Conservation (phyloP, 2,329 filamentous ascomycete genomes). For the Colletotrichum destructivum region DNA sequence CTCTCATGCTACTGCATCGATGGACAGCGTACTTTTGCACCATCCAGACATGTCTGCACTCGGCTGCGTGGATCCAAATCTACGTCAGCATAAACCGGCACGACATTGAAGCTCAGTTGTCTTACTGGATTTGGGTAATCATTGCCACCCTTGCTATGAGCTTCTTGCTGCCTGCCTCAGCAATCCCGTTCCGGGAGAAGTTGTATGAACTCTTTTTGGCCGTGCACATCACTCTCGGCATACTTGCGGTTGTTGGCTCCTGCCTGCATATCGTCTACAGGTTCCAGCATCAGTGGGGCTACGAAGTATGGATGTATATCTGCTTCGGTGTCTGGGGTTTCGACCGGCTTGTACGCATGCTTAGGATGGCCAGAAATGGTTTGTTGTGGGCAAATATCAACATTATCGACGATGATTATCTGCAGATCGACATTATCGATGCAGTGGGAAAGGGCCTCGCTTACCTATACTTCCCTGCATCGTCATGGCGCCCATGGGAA, state of each 20-base stretch:
- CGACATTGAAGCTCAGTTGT: slow-evolving; percentile 44
- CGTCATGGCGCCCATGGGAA: slow-evolving; percentile 62
- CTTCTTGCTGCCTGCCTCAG: slow-evolving; percentile 48
- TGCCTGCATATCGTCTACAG: slow-evolving; percentile 55
- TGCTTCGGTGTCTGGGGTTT: slow-evolving; percentile 52
- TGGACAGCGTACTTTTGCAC: slow-evolving; percentile 59
- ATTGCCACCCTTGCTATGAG: slow-evolving; percentile 54
- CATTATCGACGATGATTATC: slow-evolving; percentile 49
- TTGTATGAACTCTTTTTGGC: slow-evolving; percentile 60
- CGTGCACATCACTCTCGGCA: slow-evolving; percentile 55
- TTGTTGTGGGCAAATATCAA: slow-evolving; percentile 55
- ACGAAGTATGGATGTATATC: slow-evolving; percentile 60
- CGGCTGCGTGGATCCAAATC: slow-evolving; percentile 50
- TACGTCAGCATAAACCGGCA: slow-evolving; percentile 51
- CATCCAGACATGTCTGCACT: slow-evolving; percentile 59
- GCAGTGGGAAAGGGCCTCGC: slow-evolving; percentile 56
- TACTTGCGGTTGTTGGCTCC: slow-evolving; percentile 56
- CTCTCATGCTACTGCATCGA: slow-evolving; percentile 61
- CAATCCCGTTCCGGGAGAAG: slow-evolving; percentile 51
- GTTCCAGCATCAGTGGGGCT: slow-evolving; percentile 55
- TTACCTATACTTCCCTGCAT: slow-evolving; percentile 66
- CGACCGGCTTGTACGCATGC: slow-evolving; percentile 60
- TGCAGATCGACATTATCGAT: slow-evolving; percentile 59
- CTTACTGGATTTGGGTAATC: slow-evolving; percentile 60
- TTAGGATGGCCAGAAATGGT: slow-evolving; percentile 56